These are phyloP conservation scores for Nothophoma quercina DNA, from an alignment of 2,329 filamentous ascomycete genomes.

Conservation along the genomic window DNA sequence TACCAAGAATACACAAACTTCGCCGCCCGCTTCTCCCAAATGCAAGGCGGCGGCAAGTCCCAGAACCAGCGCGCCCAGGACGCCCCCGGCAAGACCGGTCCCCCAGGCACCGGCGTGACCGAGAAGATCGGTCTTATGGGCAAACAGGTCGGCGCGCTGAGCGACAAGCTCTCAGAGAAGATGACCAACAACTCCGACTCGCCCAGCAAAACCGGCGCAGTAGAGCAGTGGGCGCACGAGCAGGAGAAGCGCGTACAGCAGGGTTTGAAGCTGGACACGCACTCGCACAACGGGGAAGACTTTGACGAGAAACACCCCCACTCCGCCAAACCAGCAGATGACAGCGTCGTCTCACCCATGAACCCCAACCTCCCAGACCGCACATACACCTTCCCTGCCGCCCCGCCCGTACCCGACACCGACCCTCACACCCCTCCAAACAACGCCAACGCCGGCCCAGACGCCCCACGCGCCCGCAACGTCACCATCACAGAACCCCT, in stretches of 20 bases:
- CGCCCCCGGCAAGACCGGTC: slow-evolving; percentile 57
- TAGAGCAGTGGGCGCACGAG: slow-evolving; percentile 51
- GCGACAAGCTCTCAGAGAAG: slow-evolving; percentile 44
- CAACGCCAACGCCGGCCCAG: slow-evolving; percentile 7
- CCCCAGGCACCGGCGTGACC: slow-evolving; percentile 52
- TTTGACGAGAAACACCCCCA: slow-evolving; percentile 45
- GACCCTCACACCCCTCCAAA: slow-evolving; percentile 21
- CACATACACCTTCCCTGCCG: slow-evolving; percentile 43
- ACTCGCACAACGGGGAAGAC: slow-evolving; percentile 17
- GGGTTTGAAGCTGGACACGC: slow-evolving; percentile 30
- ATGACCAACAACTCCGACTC: slow-evolving; percentile 30
- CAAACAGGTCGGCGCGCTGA: slow-evolving; percentile 33
- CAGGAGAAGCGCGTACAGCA: slow-evolving; percentile 41
- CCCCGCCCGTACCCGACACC: slow-evolving; percentile 42
- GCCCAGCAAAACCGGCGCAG: slow-evolving; percentile 32
- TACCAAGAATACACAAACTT: slow-evolving; percentile 88
- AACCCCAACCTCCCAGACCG: slow-evolving; percentile 27
- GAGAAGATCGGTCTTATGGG: slow-evolving; percentile 37
- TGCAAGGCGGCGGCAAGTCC: slow-evolving; percentile 63
- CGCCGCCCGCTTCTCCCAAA: slow-evolving; percentile 75
- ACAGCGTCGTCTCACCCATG: slow-evolving; percentile 42
- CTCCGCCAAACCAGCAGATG: slow-evolving; percentile 36
- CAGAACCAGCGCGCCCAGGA: slow-evolving; percentile 59
- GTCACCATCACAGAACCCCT: slow-evolving; percentile 47
- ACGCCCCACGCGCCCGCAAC: slow-evolving; percentile 38